phyloP scores from a whole-genome alignment of 345 rosid species.

The Eucalyptus sp. region DNA sequence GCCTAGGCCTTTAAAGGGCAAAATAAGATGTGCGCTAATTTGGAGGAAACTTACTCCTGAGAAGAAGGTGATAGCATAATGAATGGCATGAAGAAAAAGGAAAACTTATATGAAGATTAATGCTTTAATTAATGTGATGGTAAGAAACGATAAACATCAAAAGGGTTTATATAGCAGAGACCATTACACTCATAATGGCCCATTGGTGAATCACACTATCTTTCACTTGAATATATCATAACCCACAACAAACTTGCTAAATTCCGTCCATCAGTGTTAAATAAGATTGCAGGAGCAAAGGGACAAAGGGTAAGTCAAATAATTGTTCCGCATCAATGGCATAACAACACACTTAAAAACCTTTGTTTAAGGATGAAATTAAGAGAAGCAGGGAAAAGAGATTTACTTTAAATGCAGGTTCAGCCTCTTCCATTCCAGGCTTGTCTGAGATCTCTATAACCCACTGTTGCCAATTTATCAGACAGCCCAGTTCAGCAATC shows the following conservation, averaged over 20 bases:
- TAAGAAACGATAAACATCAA: background rate
- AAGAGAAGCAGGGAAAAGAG: background rate
- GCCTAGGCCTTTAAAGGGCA: background rate
- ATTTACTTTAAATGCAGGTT: constrained; percentile 95
- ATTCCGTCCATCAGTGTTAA: background rate
- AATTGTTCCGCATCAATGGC: background rate
- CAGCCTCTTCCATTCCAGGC: constrained; percentile 75
- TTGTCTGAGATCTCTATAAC: constrained; percentile 92
- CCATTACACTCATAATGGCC: background rate
- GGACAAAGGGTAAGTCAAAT: background rate
- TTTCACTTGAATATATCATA: background rate
- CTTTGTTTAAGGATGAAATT: background rate
- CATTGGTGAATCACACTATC: background rate
- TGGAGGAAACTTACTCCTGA: background rate
- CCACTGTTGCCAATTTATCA: constrained; percentile 38
- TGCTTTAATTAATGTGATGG: background rate
- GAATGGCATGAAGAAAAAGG: background rate
- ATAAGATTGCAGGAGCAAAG: background rate
- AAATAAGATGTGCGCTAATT: background rate
- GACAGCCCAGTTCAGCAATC: background rate
- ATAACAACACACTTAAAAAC: background rate
- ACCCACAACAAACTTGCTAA: background rate
- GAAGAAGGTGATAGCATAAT: background rate
- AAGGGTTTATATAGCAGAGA: background rate
- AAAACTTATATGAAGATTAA: background rate